These are phyloP conservation scores for Phalaenopsis aphrodite DNA, from an alignment of 106 monocot species.

Conservation along the genomic window DNA sequence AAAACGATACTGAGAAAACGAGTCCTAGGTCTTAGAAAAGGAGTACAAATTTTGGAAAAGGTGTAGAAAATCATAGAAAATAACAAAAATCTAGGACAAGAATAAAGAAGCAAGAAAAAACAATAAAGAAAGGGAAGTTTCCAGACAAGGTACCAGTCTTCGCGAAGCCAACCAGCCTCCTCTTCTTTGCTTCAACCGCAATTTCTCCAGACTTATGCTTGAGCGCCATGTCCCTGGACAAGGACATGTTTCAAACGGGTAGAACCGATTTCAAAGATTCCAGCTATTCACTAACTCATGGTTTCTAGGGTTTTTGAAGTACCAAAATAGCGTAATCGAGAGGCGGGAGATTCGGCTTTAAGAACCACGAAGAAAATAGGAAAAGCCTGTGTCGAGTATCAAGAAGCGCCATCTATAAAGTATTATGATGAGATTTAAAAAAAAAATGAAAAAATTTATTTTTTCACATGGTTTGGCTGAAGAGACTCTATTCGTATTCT, in stretches of 20 bases:
- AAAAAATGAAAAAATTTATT: too few relatives aligned
- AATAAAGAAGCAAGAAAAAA: background rate
- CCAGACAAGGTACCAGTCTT: background rate
- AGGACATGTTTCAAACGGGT: background rate
- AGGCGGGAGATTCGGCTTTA: too few relatives aligned
- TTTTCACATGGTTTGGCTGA: too few relatives aligned
- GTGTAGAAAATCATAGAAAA: background rate
- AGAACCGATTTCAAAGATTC: background rate
- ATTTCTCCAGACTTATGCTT: background rate
- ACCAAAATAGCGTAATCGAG: too few relatives aligned
- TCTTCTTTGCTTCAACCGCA: background rate
- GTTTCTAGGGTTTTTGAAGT: background rate
- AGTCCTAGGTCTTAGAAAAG: background rate
- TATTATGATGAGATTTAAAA: too few relatives aligned
- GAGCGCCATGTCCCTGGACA: background rate
- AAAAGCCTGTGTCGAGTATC: too few relatives aligned
- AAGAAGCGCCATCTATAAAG: too few relatives aligned
- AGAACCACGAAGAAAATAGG: too few relatives aligned
- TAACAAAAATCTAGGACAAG: background rate
- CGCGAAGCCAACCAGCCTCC: background rate
- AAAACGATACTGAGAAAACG: background rate
- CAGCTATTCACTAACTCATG: background rate
- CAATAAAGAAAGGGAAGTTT: background rate
- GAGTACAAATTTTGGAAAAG: background rate
- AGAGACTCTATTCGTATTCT: too few relatives aligned